These are phyloP conservation scores for Dactylis glomerata DNA, from an alignment of 176 grass and related monocot genomes.

Conservation along the genomic window DNA sequence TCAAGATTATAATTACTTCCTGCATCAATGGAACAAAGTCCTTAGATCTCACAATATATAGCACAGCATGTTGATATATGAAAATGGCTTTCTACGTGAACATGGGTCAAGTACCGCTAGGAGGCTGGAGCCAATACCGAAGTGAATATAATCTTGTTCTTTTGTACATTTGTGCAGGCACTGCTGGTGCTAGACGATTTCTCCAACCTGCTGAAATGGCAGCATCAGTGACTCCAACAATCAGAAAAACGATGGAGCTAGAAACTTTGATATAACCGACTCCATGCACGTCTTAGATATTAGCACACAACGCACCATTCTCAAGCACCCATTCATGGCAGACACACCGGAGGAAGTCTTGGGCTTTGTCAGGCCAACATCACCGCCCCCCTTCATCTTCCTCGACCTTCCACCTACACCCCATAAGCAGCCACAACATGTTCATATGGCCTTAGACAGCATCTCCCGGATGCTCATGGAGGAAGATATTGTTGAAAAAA, in stretches of 20 bases:
- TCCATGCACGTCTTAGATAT: neutral
- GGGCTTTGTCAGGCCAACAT: neutral
- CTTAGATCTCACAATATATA: neutral
- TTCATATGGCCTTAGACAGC: neutral
- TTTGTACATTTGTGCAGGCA: neutral
- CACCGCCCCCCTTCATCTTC: neutral
- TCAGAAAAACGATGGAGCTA: neutral
- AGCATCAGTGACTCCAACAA: neutral
- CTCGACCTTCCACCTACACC: neutral
- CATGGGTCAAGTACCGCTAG: neutral
- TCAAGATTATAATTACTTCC: neutral
- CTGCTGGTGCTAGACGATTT: neutral
- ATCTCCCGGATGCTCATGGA: constrained; percentile 29
- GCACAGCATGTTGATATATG: neutral
- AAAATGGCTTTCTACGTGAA: neutral
- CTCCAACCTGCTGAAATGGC: neutral
- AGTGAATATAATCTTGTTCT: neutral
- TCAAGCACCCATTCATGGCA: neutral
- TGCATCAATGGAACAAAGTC: neutral
- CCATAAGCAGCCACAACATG: neutral
- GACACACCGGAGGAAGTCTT: neutral
- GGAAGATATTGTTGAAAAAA: constrained; percentile 16
- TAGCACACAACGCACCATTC: neutral
- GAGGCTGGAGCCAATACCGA: neutral
- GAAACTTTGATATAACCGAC: neutral